These are phyloP conservation scores for Metschnikowia rubicola DNA, from an alignment of 805 yeast genomes.

Conservation along the genomic window DNA sequence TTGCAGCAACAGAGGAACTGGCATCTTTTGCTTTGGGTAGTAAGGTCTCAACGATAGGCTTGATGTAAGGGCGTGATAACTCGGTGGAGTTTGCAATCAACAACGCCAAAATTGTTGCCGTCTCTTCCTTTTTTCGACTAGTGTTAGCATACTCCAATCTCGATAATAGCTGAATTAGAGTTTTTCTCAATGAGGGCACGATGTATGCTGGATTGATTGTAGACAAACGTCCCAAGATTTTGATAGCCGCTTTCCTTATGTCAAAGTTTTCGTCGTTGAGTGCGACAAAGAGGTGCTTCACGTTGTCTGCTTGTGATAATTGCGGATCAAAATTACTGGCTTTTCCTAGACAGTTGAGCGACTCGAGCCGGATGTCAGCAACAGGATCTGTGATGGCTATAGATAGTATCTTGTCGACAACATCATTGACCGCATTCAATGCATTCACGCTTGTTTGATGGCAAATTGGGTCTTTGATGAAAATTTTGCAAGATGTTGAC, in stretches of 20 bases:
- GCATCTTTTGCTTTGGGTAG: constrained; percentile 70
- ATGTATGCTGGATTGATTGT: constrained; percentile 91
- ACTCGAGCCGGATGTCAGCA: constrained; percentile 80
- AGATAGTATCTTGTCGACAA: constrained; percentile 73
- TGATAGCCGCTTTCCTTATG: constrained; percentile 74
- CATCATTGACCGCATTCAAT: constrained; percentile 77
- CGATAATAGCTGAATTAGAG: constrained; percentile 79
- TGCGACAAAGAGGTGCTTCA: constrained; percentile 78
- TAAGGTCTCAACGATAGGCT: constrained; percentile 83
- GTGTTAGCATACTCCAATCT: constrained; percentile 79
- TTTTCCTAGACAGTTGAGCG: constrained; percentile 57
- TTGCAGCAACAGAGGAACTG: constrained; percentile 79
- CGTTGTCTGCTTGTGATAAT: constrained; percentile 89
- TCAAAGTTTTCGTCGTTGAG: constrained; percentile 86
- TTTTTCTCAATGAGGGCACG: constrained; percentile 86
- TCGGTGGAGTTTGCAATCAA: constrained; percentile 75
- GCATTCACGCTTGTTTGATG: constrained; percentile 79
- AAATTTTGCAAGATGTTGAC: constrained; percentile 73
- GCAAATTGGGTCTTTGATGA: constrained; percentile 77
- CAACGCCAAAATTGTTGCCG: constrained; percentile 69
- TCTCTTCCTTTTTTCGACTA: constrained; percentile 77
- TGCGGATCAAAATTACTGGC: constrained; percentile 84
- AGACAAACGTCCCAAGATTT: constrained; percentile 79
- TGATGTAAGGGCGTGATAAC: constrained; percentile 85
- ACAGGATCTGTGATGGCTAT: constrained; percentile 86